Conservation (phyloP, 139 green algal species). For the Volvox reticuliferus region DNA sequence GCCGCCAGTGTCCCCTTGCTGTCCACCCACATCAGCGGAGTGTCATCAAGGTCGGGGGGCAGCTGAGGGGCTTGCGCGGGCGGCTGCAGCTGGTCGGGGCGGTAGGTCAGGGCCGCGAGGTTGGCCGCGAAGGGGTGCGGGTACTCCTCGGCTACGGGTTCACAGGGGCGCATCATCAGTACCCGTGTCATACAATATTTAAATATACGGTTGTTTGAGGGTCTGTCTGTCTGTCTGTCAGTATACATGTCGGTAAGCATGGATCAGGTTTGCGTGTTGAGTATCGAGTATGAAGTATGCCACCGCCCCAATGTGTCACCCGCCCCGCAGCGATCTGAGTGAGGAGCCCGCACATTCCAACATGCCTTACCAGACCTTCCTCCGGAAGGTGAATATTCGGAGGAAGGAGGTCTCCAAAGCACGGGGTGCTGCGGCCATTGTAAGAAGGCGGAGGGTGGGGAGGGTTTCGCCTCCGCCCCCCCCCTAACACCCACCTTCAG, state of each 20-base stretch:
- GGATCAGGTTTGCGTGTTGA: no score
- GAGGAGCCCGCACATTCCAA: no score
- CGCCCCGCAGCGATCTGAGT: no score
- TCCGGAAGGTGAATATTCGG: no score
- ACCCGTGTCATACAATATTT: neutral
- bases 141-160: neutral
- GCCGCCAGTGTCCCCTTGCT: constrained; percentile 54
- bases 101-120: constrained; percentile 67
- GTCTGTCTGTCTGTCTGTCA: neutral
- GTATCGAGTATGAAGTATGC: no score
- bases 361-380: no score
- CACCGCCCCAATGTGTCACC: no score
- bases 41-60: constrained; percentile 55
- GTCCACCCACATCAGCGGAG: constrained; percentile 74
- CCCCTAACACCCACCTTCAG: neutral
- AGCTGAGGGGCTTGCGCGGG: neutral
- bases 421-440: no score
- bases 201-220: neutral
- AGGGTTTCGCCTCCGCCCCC: no score
- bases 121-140: constrained; percentile 74
- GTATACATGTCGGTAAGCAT: neutral
- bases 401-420: no score
- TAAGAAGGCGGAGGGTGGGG: no score
- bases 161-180: neutral
- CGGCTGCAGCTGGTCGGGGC: constrained; percentile 45